Evolutionary conservation across 2,329 filamentous ascomycete species (phyloP), one percentile per base, ranked within the genome.

Genomic region (Penicillium sp.): DNA sequence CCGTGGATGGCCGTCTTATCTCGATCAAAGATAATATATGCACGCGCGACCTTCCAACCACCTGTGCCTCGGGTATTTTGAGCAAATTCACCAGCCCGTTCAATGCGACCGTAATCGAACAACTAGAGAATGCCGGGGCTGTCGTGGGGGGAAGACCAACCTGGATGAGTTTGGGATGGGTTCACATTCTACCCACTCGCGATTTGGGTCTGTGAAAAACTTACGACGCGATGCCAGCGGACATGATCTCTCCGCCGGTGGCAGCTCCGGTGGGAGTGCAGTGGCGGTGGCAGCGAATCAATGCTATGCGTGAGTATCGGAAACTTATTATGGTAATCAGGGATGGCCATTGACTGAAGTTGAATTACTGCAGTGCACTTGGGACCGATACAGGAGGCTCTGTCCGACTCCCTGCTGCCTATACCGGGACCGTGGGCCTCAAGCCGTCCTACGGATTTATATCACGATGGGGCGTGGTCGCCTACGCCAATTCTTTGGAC

Each of bases 101-200:
- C 67, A 81, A 90, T 64, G 89, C 91, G 14, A 91, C 87, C 7
- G 83, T 96, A 14, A 81, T 94, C 27, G 71, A 76, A 42, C 79
- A 84, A 58, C 76, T 96, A 27, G 77, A 79, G 46, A 64, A 73
- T 23, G 76, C 78, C 4, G 86, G 85, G 34, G 82, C 81, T 5
- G 66, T 77, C 5, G 66, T 91, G 1, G 76, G 1, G 86, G 85
- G 6, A 95, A 95, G 69, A 90, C 89, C 2, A 95, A 95, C 65
- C 82, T 97, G 75, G 93, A 97, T 69, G 93, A 95, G 65, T 95
- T 95, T 65, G 89, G 90, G 23, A 95, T 95, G 90, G 89, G 89
- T 2, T 94, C 89, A 7, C 85, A 95, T 63, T 86, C 84, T 1
- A 77, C 76, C 16, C 72, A 84, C 59, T 89, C 88, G 0, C 70